Evolutionary conservation across 768 basidiomycete genomes (phyloP).

Genomic region (Scleroderma citrinum): DNA sequence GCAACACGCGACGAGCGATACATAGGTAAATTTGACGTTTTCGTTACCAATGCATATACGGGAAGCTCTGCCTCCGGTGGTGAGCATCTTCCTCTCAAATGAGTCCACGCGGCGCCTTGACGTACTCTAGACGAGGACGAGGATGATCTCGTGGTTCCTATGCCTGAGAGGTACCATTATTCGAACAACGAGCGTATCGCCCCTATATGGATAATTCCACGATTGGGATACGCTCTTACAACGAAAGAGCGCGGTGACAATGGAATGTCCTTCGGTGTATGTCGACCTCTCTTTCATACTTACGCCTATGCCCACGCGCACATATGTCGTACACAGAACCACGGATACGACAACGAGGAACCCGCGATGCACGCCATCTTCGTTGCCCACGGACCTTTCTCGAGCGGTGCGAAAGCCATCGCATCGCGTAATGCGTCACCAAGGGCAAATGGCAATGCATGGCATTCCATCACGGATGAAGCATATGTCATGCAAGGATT

Average conservation of each 20-base stretch:
- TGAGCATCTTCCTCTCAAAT: neutral
- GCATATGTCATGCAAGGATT: constrained; percentile 77
- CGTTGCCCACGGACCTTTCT: constrained; percentile 88
- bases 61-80: constrained; percentile 9
- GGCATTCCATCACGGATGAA: constrained; percentile 57
- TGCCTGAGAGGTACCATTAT: constrained; percentile 82
- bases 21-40: constrained; percentile 59
- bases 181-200: constrained; percentile 70
- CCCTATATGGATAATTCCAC: constrained; percentile 80
- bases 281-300: constrained; percentile 26
- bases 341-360: constrained; percentile 84
- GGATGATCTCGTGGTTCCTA: constrained; percentile 27
- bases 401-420: constrained; percentile 51
- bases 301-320: neutral
- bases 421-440: constrained; percentile 18
- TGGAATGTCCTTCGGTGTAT: constrained; percentile 72
- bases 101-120: too few species aligned
- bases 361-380: constrained; percentile 84
- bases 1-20: constrained; percentile 41
- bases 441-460: constrained; percentile 18
- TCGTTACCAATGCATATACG: constrained; percentile 18
- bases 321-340: constrained; percentile 59
- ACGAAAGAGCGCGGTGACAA: constrained; percentile 52
- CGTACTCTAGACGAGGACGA: constrained; percentile 1
- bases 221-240: constrained; percentile 75